A percentile compares a stretch with the other conserved stretches of the same genome.
Conservation (phyloP, 192 early-diverging fungal genomes). For the Geranomyces variabilis region DNA sequence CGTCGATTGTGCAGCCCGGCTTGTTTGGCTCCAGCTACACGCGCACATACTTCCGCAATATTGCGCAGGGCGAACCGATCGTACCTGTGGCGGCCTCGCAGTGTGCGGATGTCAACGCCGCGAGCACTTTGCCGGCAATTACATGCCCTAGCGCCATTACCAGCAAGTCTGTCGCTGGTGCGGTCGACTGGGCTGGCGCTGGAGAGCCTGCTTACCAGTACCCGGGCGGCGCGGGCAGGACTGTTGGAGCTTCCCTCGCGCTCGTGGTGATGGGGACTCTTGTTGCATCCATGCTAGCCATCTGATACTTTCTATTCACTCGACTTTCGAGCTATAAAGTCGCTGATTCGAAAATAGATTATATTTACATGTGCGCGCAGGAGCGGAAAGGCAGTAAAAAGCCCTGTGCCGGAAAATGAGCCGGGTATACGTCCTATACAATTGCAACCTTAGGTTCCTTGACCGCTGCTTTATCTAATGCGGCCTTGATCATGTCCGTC, state of each 20-base stretch:
- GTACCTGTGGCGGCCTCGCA: not conserved
- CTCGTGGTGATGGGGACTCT: too few relatives aligned
- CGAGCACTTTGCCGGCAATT: not conserved
- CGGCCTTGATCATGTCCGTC: slow-evolving; percentile 76
- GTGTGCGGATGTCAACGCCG: not conserved
- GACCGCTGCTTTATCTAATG: slow-evolving; percentile 50
- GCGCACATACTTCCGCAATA: slow-evolving; percentile 19
- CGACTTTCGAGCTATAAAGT: too few relatives aligned
- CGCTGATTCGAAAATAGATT: too few relatives aligned
- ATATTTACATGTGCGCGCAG: too few relatives aligned
- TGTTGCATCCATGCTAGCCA: too few relatives aligned
- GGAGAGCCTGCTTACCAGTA: not conserved
- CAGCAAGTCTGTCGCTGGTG: not conserved
- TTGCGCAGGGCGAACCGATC: not conserved
- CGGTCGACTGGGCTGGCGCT: not conserved
- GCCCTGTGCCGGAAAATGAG: too few relatives aligned
- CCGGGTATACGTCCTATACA: slow-evolving; percentile 33
- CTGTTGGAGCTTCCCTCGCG: too few relatives aligned
- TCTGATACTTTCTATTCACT: too few relatives aligned
- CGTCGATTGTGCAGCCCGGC: slow-evolving; percentile 3
- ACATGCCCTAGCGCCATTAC: not conserved
- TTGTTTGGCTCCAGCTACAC: not conserved
- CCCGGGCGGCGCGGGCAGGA: too few relatives aligned
- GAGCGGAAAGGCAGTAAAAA: too few relatives aligned
- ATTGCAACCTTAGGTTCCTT: slow-evolving; percentile 11